Evolutionary conservation across 768 basidiomycete genomes (phyloP).

Genomic region (Hortiboletus campestris): DNA sequence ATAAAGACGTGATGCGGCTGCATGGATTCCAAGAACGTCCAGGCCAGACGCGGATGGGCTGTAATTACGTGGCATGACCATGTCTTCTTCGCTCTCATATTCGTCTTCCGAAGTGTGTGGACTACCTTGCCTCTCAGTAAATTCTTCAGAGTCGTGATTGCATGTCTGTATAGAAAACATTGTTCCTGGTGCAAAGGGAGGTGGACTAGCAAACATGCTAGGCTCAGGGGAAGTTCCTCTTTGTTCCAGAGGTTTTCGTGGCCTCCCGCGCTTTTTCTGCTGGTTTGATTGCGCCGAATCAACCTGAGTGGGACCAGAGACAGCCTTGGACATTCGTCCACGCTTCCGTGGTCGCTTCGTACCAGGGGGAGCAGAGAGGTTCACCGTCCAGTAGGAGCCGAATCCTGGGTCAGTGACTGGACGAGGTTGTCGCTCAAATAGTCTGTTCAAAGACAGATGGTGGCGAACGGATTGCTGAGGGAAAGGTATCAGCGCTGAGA

Average conservation of each 20-base stretch:
- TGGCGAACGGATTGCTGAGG: conserved; percentile 83
- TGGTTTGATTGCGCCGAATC: conserved; percentile 12
- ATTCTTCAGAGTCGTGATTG: conserved; percentile 36
- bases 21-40: conserved; percentile 34
- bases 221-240: conserved; percentile 18
- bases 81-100: conserved; percentile 70
- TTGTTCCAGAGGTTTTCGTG: conserved; percentile 30
- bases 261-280: conserved; percentile 43
- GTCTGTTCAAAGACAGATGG: conserved; percentile 76
- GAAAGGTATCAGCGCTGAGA: conserved; percentile 5
- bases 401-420: conserved; percentile 85
- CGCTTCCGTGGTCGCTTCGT: conserved; percentile 84
- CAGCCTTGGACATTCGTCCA: conserved; percentile 57
- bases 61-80: conserved; percentile 45
- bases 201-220: conserved; percentile 11
- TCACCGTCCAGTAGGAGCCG: conserved; percentile 91
- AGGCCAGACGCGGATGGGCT: conserved; percentile 40
- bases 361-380: conserved; percentile 78
- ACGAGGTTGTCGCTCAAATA: conserved; percentile 79
- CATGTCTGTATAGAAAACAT: conserved; percentile 27
- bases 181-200: conserved; percentile 21
- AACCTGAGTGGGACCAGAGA: conserved; percentile 12
- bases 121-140: conserved; percentile 40
- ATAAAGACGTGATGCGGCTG: conserved; percentile 42
- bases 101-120: conserved; percentile 46